Evolutionary conservation across 768 basidiomycete genomes (phyloP).

Genomic region (Tulasnella sp.): DNA sequence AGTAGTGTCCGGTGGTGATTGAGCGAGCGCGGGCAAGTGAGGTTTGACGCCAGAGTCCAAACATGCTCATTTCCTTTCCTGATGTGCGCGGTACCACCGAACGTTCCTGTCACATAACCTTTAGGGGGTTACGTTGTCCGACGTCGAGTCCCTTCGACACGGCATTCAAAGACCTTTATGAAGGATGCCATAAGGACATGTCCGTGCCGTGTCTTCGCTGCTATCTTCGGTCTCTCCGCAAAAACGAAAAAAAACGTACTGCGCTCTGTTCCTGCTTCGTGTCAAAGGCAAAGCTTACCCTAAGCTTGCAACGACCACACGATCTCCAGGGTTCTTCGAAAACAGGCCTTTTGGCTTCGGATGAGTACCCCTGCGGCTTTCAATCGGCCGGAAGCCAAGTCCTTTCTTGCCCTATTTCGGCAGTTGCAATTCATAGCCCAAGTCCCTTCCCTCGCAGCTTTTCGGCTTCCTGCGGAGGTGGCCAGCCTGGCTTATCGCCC

Average conservation of each 20-base stretch:
- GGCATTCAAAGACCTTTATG: background rate
- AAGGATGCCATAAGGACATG: background rate
- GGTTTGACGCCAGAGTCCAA: background rate
- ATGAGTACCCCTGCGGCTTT: background rate
- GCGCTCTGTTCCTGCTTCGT: background rate
- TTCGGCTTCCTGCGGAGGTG: background rate
- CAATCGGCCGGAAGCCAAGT: background rate
- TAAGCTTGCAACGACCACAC: background rate
- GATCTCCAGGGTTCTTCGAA: background rate
- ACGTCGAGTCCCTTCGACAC: background rate
- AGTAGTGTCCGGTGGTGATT: background rate
- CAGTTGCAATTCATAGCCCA: background rate
- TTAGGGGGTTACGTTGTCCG: background rate
- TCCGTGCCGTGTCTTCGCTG: background rate
- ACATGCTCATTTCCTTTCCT: background rate
- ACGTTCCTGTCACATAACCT: background rate
- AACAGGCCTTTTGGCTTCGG: background rate
- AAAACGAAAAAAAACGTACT: background rate
- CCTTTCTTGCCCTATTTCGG: background rate
- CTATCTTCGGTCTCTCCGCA: background rate
- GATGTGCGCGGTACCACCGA: background rate
- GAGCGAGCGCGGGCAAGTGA: background rate
- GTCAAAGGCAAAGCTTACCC: background rate
- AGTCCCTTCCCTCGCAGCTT: background rate
- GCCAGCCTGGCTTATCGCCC: background rate